Conservation (phyloP, 371 early-diverging fungal species). For the Rhizopus sp. region DNA sequence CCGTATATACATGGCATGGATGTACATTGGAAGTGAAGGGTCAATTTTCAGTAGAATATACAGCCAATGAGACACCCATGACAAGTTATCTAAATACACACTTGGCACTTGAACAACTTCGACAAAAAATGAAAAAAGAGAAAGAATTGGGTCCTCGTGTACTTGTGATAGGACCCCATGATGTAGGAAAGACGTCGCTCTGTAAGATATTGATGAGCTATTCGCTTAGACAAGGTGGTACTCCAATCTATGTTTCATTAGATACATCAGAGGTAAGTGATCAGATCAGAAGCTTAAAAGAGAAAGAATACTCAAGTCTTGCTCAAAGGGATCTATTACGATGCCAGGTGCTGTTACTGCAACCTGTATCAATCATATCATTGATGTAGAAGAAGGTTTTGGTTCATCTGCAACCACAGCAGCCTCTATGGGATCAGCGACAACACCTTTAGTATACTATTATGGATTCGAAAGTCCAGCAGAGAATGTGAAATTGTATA, state of each 20-base stretch:
- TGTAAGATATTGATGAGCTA: conserved; percentile 85
- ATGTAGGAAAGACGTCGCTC: conserved; percentile 90
- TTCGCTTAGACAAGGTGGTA: conserved; percentile 71
- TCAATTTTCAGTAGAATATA: conserved; percentile 77
- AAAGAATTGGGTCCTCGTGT: conserved; percentile 73
- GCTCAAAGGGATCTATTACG: conserved; percentile 73
- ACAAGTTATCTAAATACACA: conserved; percentile 85
- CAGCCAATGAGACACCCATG: conserved; percentile 95
- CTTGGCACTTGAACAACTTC: conserved; percentile 79
- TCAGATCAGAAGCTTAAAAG: neutral
- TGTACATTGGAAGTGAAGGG: conserved; percentile 77
- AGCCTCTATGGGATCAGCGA: conserved; percentile 65
- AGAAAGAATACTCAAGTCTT: neutral
- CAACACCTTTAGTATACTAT: conserved; percentile 86
- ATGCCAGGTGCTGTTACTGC: conserved; percentile 90
- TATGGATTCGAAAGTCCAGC: conserved; percentile 82
- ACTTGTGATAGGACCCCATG: conserved; percentile 87
- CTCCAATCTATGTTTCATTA: conserved; percentile 83
- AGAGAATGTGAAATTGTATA: conserved; percentile 82
- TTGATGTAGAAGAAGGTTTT: conserved; percentile 90
- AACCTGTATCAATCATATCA: conserved; percentile 68
- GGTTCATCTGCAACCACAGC: conserved; percentile 74
- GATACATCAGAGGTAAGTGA: conserved; percentile 75
- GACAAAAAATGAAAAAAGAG: conserved; percentile 57
- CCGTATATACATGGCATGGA: conserved; percentile 95